phyloP scores from a whole-genome alignment of 768 basidiomycete genomes.

The Ramaria rubella region DNA sequence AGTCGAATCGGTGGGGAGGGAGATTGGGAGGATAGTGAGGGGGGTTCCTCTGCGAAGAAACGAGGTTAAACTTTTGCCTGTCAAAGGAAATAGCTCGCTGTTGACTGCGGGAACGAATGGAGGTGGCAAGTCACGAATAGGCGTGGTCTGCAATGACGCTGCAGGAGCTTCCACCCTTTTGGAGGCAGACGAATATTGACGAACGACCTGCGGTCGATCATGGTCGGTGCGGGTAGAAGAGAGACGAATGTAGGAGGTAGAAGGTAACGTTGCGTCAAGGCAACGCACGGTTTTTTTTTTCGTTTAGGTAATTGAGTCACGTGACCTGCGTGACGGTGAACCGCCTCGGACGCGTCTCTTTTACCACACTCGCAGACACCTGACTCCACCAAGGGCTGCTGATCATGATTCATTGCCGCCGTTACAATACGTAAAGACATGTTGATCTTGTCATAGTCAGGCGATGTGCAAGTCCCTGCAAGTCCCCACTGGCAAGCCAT shows the following conservation, averaged over 20 bases:
- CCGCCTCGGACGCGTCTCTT: too few relatives aligned
- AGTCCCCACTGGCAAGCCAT: too few relatives aligned
- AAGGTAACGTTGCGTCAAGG: neutral
- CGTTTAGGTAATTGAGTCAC: neutral
- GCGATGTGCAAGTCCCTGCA: neutral
- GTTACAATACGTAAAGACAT: too few relatives aligned
- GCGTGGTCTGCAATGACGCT: constrained; percentile 33
- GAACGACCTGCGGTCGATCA: neutral
- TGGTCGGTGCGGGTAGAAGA: constrained; percentile 3
- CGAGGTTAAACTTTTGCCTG: constrained; percentile 34
- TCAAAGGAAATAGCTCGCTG: constrained; percentile 12
- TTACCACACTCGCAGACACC: too few relatives aligned
- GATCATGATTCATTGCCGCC: too few relatives aligned
- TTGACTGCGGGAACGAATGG: constrained; percentile 28
- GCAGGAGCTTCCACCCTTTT: constrained; percentile 50
- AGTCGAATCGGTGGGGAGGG: constrained; percentile 48
- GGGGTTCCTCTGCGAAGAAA: constrained; percentile 44
- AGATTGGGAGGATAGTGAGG: constrained; percentile 60
- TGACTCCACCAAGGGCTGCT: too few relatives aligned
- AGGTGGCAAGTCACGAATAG: constrained; percentile 34
- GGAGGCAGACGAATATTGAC: constrained; percentile 54
- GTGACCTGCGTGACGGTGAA: too few relatives aligned
- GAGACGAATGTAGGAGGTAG: neutral
- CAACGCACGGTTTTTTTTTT: neutral
- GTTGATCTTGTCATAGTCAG: too few relatives aligned